phyloP scores from a whole-genome alignment of 352 stramenopile species.

The Pythium guiyangense region DNA sequence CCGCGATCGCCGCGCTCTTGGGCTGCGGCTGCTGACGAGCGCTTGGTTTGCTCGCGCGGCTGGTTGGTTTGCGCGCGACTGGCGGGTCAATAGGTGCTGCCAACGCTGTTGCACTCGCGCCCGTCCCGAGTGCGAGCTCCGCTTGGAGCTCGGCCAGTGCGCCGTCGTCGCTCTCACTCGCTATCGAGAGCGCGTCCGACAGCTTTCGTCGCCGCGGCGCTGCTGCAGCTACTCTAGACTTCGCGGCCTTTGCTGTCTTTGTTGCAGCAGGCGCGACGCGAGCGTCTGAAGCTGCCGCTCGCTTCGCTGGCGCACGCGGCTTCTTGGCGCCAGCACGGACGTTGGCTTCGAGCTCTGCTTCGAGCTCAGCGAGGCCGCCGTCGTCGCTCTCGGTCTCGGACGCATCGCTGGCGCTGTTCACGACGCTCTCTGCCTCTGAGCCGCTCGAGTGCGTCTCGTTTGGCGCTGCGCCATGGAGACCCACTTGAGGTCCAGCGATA shows the following conservation, averaged over 20 bases:
- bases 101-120: no score
- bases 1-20: background rate
- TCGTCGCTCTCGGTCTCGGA: constrained; percentile 12
- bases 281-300: no score
- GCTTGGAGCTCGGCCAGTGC: constrained; percentile 14
- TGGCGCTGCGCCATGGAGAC: background rate
- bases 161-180: constrained; percentile 10
- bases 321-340: constrained; percentile 5
- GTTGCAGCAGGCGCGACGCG: background rate
- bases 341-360: constrained; percentile 14
- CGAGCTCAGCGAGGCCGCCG: constrained; percentile 15
- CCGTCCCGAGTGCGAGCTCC: constrained; percentile 14
- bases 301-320: background rate
- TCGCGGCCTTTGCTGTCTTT: constrained; percentile 1
- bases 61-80: background rate
- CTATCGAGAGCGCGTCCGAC: constrained; percentile 1
- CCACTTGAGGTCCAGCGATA: background rate
- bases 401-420: background rate
- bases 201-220: background rate
- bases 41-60: background rate
- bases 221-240: background rate
- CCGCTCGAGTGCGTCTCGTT: background rate
- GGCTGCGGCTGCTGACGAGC: background rate
- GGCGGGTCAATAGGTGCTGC: no score
- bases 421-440: background rate